These are phyloP conservation scores for Castanea crenata DNA, from an alignment of 306 rosid genomes.

Conservation along the genomic window DNA sequence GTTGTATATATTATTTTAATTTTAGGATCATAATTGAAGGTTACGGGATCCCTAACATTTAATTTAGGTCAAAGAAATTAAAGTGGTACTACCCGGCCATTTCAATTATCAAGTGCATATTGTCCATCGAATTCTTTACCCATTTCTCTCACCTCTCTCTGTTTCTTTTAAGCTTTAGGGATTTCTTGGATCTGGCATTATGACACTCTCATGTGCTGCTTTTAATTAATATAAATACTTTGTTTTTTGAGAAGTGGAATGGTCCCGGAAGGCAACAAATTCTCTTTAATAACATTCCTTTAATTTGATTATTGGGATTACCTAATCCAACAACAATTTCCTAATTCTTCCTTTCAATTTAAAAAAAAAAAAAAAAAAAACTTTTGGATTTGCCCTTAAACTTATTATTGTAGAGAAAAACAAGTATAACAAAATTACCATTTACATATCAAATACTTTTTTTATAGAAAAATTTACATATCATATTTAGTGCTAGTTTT, in stretches of 20 bases:
- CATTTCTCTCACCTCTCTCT: not conserved
- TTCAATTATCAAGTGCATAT: not conserved
- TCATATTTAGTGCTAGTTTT: too few species aligned
- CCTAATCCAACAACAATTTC: not conserved
- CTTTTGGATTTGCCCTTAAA: too few species aligned
- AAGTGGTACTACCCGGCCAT: not conserved
- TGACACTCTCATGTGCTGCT: constrained; percentile 56
- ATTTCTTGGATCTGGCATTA: constrained; percentile 63
- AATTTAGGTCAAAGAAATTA: constrained; percentile 19
- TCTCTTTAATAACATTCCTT: constrained; percentile 1
- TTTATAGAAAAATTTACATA: too few species aligned
- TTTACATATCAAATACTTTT: too few species aligned
- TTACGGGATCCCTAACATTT: constrained; percentile 31
- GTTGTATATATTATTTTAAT: not conserved
- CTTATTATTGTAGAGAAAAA: too few species aligned
- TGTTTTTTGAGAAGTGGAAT: constrained; percentile 35
- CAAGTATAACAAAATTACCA: too few species aligned
- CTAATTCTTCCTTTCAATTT: not conserved
- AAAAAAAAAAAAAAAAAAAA: too few species aligned
- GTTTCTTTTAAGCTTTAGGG: constrained; percentile 16
- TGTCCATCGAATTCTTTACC: not conserved
- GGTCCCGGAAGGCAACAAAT: constrained; percentile 19
- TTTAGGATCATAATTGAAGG: not conserved
- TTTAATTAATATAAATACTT: constrained; percentile 33
- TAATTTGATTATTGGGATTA: not conserved